A percentile compares a stretch with the other conserved stretches of the same genome.
phyloP scores from a whole-genome alignment of 495 filamentous ascomycete species.

The Penicillium bovifimosum region DNA sequence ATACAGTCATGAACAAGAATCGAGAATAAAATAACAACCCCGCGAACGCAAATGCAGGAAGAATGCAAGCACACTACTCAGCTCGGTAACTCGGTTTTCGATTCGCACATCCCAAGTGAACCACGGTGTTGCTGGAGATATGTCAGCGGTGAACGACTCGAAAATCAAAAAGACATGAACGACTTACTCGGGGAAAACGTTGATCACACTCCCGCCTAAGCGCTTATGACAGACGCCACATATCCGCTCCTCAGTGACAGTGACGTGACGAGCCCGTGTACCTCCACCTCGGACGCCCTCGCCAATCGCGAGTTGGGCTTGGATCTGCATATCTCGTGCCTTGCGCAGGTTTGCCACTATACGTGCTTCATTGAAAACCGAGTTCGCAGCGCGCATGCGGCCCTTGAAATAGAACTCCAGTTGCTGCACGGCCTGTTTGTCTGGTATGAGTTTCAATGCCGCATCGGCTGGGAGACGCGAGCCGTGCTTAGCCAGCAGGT shows the following conservation, averaged over 20 bases:
- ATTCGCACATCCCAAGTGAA: slow-evolving; percentile 78
- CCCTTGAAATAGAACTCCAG: slow-evolving; percentile 90
- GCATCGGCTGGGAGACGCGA: slow-evolving; percentile 82
- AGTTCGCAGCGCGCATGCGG: slow-evolving; percentile 82
- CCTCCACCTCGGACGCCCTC: slow-evolving; percentile 50
- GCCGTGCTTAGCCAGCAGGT: slow-evolving; percentile 85
- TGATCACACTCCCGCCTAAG: slow-evolving; percentile 82
- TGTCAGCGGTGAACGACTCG: slow-evolving; percentile 18
- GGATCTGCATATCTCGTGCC: slow-evolving; percentile 64
- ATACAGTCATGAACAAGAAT: slow-evolving; percentile 1
- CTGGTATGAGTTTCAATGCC: slow-evolving; percentile 80
- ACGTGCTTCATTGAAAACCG: slow-evolving; percentile 67
- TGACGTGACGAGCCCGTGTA: slow-evolving; percentile 65
- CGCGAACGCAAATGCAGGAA: slow-evolving; percentile 11
- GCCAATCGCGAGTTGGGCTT: slow-evolving; percentile 62
- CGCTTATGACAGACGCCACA: slow-evolving; percentile 91
- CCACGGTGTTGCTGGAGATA: slow-evolving; percentile 51
- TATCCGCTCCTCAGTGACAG: slow-evolving; percentile 78
- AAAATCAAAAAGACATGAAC: not conserved
- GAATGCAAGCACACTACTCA: slow-evolving; percentile 12
- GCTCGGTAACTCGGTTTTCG: slow-evolving; percentile 26
- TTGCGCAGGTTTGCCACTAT: slow-evolving; percentile 70
- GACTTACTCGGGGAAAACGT: slow-evolving; percentile 62
- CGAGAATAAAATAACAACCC: slow-evolving; percentile 7
- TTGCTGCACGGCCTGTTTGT: slow-evolving; percentile 65